phyloP scores from a whole-genome alignment of 108 stramenopile species.

The Cyclotella distinguenda region DNA sequence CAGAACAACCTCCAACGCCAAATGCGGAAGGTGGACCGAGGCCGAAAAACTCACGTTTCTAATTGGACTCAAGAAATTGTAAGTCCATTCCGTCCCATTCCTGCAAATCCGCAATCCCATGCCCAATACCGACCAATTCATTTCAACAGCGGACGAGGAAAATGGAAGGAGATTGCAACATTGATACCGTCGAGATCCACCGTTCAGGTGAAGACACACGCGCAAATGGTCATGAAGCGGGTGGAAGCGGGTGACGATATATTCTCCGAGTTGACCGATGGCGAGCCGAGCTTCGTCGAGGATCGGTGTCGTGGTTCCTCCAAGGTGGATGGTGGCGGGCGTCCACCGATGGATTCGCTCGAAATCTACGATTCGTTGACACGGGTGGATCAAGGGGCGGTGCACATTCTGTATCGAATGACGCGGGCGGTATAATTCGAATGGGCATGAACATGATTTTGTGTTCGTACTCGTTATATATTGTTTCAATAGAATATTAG shows the following conservation, averaged over 20 bases:
- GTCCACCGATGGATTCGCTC: slow-evolving; percentile 4
- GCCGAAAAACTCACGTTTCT: slow-evolving; percentile 26
- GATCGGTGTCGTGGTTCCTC: no score
- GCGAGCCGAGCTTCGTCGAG: no score
- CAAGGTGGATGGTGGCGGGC: no score
- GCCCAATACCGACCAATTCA: not conserved
- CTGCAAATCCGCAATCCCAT: not conserved
- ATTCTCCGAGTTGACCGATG: slow-evolving; percentile 26
- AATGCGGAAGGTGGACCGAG: slow-evolving; percentile 26
- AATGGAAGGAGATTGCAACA: slow-evolving; percentile 46
- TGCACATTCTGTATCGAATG: slow-evolving; percentile 31
- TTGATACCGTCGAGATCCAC: slow-evolving; percentile 42
- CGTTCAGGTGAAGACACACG: slow-evolving; percentile 44
- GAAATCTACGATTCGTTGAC: slow-evolving; percentile 12
- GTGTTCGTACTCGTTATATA: no score
- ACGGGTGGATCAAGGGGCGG: slow-evolving; percentile 33
- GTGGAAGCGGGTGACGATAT: slow-evolving; percentile 49
- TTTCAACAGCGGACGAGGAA: slow-evolving; percentile 34
- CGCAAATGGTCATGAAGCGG: slow-evolving; percentile 52
- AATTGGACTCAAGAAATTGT: slow-evolving; percentile 23
- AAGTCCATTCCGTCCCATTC: not conserved
- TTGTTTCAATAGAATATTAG: no score
- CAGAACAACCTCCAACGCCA: not conserved
- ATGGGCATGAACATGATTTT: not conserved
- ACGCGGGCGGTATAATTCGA: not conserved